Evolutionary conservation across 257 asterid species (phyloP), one percentile per base, ranked within the genome.

Genomic region (Solanum etuberosum): DNA sequence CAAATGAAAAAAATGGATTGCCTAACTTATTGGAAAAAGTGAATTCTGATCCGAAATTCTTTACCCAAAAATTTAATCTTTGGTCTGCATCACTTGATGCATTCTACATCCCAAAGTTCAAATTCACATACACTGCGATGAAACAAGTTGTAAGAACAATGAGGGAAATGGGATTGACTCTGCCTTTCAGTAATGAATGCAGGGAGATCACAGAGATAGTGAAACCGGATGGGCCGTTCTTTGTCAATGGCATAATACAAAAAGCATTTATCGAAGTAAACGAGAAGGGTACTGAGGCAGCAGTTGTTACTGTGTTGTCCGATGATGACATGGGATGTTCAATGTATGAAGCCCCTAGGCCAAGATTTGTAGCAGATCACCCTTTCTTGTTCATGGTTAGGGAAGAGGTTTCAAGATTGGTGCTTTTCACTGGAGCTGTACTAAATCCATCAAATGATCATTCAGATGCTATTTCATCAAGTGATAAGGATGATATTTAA

Each of bases 221-320:
- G 7, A 15, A 23, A 6, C 21, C 21, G 2, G 7, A 38, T 2
- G 57, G 83, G 2, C 11, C 83, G 23, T 74, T 74, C 34, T 63
- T 14, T 74, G 89, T 91, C 76, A 90, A 90, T 2, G 34, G 78
- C 68, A 91, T 91, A 29, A 86, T 91, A 71, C 91, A 91, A 12
- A 91, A 89, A 76, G 85, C 93, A 27, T 88, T 90, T 34, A 73
- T 91, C 1, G 91, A 90, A 85, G 91, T 91, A 8, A 91, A 90
- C 6, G 92, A 91, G 87, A 90, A 84, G 87, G 91, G 92, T n/a
- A 90, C 91, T 38, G 90, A 91, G 83, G 91, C 93, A 12, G 90
- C 89, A 23, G 88, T 92, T 51, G 90, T 88, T 20, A 76, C 92
- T 57, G 92, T 63, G 23, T 37, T 23, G 18, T 42, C 76, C 11